Evolutionary conservation across 192 early-diverging fungal species (phyloP).

Genomic region (Coemansia sp.): DNA sequence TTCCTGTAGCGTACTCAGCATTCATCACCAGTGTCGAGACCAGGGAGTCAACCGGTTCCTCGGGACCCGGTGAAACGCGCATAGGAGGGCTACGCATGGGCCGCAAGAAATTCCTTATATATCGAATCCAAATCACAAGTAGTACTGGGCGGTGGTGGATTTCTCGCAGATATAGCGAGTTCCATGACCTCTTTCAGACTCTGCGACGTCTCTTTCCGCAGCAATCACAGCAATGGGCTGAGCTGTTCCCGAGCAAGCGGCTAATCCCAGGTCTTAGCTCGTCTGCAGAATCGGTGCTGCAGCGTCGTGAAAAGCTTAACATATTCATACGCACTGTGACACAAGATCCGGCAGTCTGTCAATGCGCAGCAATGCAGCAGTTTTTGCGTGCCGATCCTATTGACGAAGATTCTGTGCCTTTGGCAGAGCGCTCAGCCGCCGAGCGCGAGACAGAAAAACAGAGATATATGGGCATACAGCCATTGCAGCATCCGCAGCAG

Average conservation of each 20-base stretch:
- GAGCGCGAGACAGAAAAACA: constrained; percentile 12
- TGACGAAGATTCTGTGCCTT: constrained; percentile 28
- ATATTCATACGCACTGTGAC: constrained; percentile 32
- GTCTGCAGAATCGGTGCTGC: constrained; percentile 41
- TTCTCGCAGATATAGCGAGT: constrained; percentile 45
- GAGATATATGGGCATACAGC: constrained; percentile 15
- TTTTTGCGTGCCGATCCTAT: constrained; percentile 42
- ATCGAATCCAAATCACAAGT: constrained; percentile 44
- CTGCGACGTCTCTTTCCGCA: constrained; percentile 40
- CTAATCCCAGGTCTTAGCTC: constrained; percentile 37
- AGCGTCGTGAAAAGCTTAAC: constrained; percentile 45
- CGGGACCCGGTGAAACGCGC: constrained; percentile 25
- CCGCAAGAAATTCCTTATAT: constrained; percentile 44
- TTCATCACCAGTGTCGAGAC: constrained; percentile 50
- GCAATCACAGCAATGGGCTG: constrained; percentile 29
- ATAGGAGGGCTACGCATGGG: constrained; percentile 47
- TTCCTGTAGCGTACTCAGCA: constrained; percentile 12
- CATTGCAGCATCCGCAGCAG: constrained; percentile 18
- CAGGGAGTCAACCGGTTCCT: constrained; percentile 18
- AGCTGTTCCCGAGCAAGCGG: constrained; percentile 45
- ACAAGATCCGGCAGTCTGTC: constrained; percentile 24
- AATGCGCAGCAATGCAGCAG: constrained; percentile 25
- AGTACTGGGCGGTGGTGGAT: constrained; percentile 46
- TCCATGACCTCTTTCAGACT: constrained; percentile 36
- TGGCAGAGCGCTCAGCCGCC: constrained; percentile 26